Conservation (phyloP, 2,329 filamentous ascomycete species). For the Coleophoma crateriformis region DNA sequence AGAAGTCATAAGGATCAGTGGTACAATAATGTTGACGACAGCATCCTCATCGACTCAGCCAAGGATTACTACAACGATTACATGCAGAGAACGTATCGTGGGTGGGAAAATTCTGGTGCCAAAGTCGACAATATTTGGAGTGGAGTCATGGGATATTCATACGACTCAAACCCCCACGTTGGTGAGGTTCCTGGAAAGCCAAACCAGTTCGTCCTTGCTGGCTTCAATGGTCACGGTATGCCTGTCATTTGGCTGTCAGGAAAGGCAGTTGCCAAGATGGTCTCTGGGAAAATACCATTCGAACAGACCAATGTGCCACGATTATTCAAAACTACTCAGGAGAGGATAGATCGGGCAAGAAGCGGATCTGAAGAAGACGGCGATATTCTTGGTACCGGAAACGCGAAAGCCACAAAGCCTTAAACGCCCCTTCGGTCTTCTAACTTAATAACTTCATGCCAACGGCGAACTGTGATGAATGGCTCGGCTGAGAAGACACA, state of each 20-base stretch:
- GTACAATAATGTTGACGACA: conserved; percentile 41
- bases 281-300: conserved; percentile 24
- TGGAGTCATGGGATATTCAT: conserved; percentile 34
- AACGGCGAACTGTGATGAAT: too few species aligned
- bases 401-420: too few species aligned
- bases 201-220: conserved; percentile 37
- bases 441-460: too few species aligned
- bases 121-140: conserved; percentile 23
- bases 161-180: conserved; percentile 34
- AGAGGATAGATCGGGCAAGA: background rate
- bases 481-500: too few species aligned
- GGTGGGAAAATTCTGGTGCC: conserved; percentile 40
- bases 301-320: conserved; percentile 31
- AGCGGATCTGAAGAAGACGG: background rate
- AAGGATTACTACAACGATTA: conserved; percentile 38
- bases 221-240: conserved; percentile 47
- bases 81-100: conserved; percentile 40
- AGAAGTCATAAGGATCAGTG: conserved; percentile 27
- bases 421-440: too few species aligned
- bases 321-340: conserved; percentile 26
- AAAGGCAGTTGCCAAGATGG: conserved; percentile 36
- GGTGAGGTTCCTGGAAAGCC: conserved; percentile 34
- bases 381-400: background rate
- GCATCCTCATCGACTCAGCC: conserved; percentile 34
- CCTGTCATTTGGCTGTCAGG: conserved; percentile 35